phyloP scores from a whole-genome alignment of 2,329 filamentous ascomycete genomes.

The Pseudopithomyces maydicus region DNA sequence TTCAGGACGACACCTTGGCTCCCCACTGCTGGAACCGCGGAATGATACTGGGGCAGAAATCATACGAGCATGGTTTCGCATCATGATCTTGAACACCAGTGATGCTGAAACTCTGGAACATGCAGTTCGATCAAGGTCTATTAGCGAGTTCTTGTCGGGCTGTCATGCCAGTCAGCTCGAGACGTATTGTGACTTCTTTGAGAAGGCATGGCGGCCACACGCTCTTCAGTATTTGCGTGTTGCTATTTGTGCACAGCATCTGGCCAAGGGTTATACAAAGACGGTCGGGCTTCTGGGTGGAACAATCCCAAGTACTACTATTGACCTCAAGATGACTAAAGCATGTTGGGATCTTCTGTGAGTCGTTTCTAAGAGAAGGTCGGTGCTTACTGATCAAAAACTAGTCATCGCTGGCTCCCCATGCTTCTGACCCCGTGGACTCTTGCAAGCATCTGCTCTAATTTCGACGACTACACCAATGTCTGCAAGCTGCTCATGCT shows the following conservation, averaged over 20 bases:
- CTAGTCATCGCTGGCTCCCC: constrained; percentile 35
- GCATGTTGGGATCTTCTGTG: constrained; percentile 39
- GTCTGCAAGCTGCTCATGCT: constrained; percentile 36
- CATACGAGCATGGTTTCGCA: constrained; percentile 33
- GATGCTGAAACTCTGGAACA: constrained; percentile 27
- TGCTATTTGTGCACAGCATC: constrained; percentile 32
- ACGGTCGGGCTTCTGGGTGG: constrained; percentile 29
- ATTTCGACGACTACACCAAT: constrained; percentile 35
- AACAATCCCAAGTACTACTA: constrained; percentile 28
- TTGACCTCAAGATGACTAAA: constrained; percentile 30
- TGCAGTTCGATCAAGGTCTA: constrained; percentile 28
- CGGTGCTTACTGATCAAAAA: background rate
- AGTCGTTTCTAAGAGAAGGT: background rate
- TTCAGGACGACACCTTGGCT: background rate
- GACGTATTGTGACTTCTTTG: constrained; percentile 35
- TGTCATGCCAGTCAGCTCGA: constrained; percentile 34
- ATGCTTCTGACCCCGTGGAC: constrained; percentile 30
- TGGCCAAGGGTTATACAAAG: constrained; percentile 32
- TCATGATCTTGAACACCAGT: constrained; percentile 38
- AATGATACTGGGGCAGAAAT: constrained; percentile 29
- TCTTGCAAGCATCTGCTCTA: constrained; percentile 33
- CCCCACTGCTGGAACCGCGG: constrained; percentile 4
- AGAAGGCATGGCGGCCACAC: constrained; percentile 36
- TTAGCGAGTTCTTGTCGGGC: constrained; percentile 25
- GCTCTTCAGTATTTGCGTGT: constrained; percentile 34